Evolutionary conservation across 2,329 filamentous ascomycete genomes (phyloP).

Genomic region (Cladosporium sp.): DNA sequence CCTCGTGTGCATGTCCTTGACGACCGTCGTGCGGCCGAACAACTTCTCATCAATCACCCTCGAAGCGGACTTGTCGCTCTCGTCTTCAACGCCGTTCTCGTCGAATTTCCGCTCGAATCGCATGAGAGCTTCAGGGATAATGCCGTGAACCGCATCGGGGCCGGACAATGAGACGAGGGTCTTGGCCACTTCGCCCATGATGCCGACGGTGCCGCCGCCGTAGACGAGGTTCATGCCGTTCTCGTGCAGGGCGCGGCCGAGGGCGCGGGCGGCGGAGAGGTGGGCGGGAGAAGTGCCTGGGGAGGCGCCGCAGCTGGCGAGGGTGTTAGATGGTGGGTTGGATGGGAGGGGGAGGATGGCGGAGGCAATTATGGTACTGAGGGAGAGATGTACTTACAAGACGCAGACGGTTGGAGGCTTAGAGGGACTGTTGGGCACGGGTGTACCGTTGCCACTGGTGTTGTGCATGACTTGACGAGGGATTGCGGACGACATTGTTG

Average conservation of each 20-base stretch:
- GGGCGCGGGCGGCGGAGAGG: constrained; percentile 69
- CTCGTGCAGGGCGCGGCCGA: constrained; percentile 69
- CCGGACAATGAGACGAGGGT: constrained; percentile 80
- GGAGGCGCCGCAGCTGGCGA: constrained; percentile 72
- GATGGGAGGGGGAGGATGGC: too few species aligned
- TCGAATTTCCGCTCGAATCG: constrained; percentile 66
- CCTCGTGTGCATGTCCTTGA: constrained; percentile 92
- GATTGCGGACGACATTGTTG: constrained; percentile 5
- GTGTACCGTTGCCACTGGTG: constrained; percentile 3
- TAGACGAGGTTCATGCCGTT: constrained; percentile 83
- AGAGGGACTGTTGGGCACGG: constrained; percentile 15
- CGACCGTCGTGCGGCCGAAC: constrained; percentile 83
- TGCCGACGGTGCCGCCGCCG: constrained; percentile 85
- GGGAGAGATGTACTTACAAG: constrained; percentile 53
- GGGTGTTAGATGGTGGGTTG: constrained; percentile 14
- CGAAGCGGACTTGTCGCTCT: constrained; percentile 30
- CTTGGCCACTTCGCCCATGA: constrained; percentile 92
- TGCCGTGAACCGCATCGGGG: constrained; percentile 78
- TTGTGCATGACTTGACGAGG: constrained; percentile 13
- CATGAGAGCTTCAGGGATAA: constrained; percentile 84
- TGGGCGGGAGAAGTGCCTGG: constrained; percentile 69
- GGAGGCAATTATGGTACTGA: too few species aligned
- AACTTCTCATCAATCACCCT: constrained; percentile 57
- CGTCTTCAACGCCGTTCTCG: constrained; percentile 39
- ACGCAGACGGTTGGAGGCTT: constrained; percentile 73